phyloP scores from a whole-genome alignment of 176 grass and related monocot species.

The Poa annua region DNA sequence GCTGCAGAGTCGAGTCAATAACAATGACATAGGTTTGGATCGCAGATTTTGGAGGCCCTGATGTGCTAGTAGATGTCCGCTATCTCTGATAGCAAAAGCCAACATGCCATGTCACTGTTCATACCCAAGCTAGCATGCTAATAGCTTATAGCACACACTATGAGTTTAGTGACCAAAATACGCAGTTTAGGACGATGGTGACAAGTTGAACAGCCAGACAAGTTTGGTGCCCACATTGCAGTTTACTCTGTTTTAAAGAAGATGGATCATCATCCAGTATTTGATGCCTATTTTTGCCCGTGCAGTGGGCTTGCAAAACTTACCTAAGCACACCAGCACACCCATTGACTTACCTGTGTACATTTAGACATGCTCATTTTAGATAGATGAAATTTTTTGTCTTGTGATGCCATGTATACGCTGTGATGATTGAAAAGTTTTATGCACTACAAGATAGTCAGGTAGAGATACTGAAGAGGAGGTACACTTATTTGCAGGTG shows the following conservation, averaged over 20 bases:
- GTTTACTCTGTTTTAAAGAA: not conserved
- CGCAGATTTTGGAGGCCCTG: no score
- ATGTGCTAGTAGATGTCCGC: no score
- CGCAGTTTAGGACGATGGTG: no score
- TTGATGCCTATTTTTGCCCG: not conserved
- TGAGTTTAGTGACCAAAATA: no score
- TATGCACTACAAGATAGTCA: not conserved
- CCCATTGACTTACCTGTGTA: not conserved
- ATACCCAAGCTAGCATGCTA: no score
- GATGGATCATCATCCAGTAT: not conserved
- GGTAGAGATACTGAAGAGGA: not conserved
- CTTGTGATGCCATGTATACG: not conserved
- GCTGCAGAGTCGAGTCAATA: no score
- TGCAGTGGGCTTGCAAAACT: not conserved
- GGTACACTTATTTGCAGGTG: constrained; percentile 57
- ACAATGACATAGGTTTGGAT: no score
- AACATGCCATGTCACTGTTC: no score
- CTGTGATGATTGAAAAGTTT: not conserved
- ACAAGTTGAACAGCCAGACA: not conserved
- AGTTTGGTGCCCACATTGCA: not conserved
- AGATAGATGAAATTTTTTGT: not conserved
- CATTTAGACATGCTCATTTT: not conserved
- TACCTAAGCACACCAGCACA: not conserved
- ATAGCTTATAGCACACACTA: no score
- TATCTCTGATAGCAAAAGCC: no score